Percentiles rank a stretch among this genome's conserved stretches.
phyloP scores from a whole-genome alignment of 345 rosid species.

The Citrus reticulata region DNA sequence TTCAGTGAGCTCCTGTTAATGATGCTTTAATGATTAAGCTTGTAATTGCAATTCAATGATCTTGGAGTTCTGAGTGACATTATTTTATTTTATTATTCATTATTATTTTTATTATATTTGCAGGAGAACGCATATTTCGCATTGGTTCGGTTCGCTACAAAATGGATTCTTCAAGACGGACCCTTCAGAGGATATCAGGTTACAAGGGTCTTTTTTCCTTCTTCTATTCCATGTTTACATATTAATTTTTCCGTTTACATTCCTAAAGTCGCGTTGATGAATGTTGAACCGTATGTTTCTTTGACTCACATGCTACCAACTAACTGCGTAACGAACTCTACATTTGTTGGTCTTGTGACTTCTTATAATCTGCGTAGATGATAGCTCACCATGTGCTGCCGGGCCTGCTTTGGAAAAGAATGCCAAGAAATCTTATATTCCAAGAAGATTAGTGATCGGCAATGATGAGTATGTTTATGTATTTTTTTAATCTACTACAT shows the following conservation, averaged over 20 bases:
- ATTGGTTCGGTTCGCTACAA: slow-evolving; percentile 77
- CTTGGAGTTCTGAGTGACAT: slow-evolving; percentile 2
- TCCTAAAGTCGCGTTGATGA: background rate
- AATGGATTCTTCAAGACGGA: slow-evolving; percentile 89
- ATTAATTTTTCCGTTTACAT: background rate
- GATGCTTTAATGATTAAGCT: slow-evolving; percentile 12
- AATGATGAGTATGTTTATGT: slow-evolving; percentile 79
- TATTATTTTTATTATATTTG: background rate
- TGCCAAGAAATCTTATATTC: slow-evolving; percentile 62
- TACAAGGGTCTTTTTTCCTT: slow-evolving; percentile 3
- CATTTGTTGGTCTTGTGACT: background rate
- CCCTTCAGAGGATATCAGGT: slow-evolving; percentile 89
- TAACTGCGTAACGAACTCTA: background rate
- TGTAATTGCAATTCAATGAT: background rate
- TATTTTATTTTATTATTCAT: background rate
- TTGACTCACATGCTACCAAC: background rate
- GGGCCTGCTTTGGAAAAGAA: slow-evolving; percentile 37
- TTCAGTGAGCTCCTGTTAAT: background rate
- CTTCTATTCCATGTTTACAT: background rate
- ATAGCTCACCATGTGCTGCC: slow-evolving; percentile 39
- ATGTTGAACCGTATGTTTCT: background rate
- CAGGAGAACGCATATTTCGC: slow-evolving; percentile 82
- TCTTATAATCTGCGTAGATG: slow-evolving; percentile 40
- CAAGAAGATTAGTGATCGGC: slow-evolving; percentile 88
- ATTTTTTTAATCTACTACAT: background rate